Conservation (phyloP, 2,329 filamentous ascomycete genomes). For the Paecilomyces variotii region DNA sequence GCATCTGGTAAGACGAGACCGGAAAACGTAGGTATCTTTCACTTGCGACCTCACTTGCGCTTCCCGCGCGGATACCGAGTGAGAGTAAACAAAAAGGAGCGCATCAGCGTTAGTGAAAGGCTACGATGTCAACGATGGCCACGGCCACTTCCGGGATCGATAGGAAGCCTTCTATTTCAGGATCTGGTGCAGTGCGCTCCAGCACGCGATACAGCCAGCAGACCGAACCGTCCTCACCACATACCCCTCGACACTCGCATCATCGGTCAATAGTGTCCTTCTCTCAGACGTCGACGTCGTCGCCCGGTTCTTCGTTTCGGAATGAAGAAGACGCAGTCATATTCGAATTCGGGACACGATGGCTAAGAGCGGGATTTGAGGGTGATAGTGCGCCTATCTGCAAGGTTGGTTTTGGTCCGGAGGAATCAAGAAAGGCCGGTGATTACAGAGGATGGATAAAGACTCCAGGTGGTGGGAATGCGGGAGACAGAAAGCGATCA, state of each 20-base stretch:
- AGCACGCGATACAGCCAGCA: conserved; percentile 23
- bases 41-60: conserved; percentile 4
- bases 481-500: conserved; percentile 16
- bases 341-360: conserved; percentile 73
- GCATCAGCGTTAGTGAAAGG: neutral
- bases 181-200: conserved; percentile 9
- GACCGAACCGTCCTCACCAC: conserved; percentile 42
- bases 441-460: conserved; percentile 68
- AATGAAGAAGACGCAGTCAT: conserved; percentile 79
- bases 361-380: conserved; percentile 74
- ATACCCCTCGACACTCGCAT: conserved; percentile 47
- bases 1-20: neutral
- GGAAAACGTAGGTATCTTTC: neutral
- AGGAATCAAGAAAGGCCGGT: conserved; percentile 67
- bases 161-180: conserved; percentile 9
- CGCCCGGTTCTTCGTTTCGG: conserved; percentile 50
- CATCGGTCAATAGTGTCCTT: conserved; percentile 44
- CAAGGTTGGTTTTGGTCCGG: conserved; percentile 62
- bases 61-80: neutral
- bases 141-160: neutral
- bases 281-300: conserved; percentile 45
- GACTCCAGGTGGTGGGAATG: conserved; percentile 42
- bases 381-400: conserved; percentile 71
- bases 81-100: neutral
- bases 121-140: neutral